Evolutionary conservation across 2,329 filamentous ascomycete species (phyloP).

Genomic region (Ophiostoma fasciatum): DNA sequence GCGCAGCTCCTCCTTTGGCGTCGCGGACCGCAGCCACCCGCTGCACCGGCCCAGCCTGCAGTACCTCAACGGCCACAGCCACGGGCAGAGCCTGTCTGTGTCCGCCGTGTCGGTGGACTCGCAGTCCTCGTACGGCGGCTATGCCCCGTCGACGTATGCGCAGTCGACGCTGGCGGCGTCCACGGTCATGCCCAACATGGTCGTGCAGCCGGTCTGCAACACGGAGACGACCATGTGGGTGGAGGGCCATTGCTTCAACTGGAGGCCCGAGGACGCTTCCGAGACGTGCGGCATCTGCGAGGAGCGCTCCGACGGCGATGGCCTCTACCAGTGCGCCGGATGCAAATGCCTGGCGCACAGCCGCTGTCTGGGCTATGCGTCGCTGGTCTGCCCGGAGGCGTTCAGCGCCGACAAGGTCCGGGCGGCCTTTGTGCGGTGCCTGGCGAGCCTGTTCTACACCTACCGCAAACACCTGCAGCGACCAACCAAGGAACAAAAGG

Average conservation of each 20-base stretch:
- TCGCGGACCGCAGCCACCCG: slow-evolving; percentile 50
- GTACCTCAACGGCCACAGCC: slow-evolving; percentile 45
- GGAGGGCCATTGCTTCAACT: slow-evolving; percentile 69
- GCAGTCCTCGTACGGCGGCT: slow-evolving; percentile 56
- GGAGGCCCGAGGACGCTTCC: slow-evolving; percentile 41
- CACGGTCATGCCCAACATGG: slow-evolving; percentile 74
- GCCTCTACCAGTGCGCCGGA: slow-evolving; percentile 58
- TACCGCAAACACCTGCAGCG: slow-evolving; percentile 49
- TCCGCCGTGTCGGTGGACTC: slow-evolving; percentile 47
- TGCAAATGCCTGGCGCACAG: slow-evolving; percentile 45
- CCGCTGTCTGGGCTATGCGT: slow-evolving; percentile 46
- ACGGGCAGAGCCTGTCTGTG: slow-evolving; percentile 43
- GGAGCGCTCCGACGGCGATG: slow-evolving; percentile 56
- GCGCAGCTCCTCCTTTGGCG: slow-evolving; percentile 82
- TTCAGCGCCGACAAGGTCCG: slow-evolving; percentile 48
- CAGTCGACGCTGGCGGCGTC: slow-evolving; percentile 76
- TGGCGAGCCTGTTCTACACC: slow-evolving; percentile 51
- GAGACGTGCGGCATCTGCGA: slow-evolving; percentile 61
- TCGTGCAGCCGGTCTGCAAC: slow-evolving; percentile 63
- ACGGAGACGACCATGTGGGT: slow-evolving; percentile 72
- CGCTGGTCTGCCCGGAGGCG: slow-evolving; percentile 46
- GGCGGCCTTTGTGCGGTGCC: slow-evolving; percentile 48
- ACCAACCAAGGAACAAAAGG: slow-evolving; percentile 45
- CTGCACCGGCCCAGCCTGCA: slow-evolving; percentile 57
- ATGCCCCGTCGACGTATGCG: slow-evolving; percentile 72